phyloP scores from a whole-genome alignment of 2,329 filamentous ascomycete genomes.

The Aspergillus sp. region DNA sequence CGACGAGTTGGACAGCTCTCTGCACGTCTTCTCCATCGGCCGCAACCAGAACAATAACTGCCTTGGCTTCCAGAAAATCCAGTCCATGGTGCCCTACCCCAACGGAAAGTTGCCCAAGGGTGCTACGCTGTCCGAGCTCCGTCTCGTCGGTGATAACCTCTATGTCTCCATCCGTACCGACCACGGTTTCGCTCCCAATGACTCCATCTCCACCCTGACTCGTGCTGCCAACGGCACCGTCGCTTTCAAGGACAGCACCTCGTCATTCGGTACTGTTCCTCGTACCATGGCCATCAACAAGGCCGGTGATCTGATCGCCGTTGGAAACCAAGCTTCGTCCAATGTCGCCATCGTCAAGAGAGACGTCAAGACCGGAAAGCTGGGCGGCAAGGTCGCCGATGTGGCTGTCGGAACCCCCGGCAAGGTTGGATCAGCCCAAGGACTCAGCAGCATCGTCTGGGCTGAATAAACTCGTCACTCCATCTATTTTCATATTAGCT shows the following conservation, averaged over 20 bases:
- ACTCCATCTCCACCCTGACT: constrained; percentile 25
- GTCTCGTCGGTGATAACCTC: constrained; percentile 13
- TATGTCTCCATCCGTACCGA: constrained; percentile 31
- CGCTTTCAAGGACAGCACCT: constrained; percentile 52
- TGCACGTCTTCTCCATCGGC: constrained; percentile 42
- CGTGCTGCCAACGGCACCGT: constrained; percentile 58
- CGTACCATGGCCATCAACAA: constrained; percentile 65
- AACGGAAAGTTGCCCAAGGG: constrained; percentile 18
- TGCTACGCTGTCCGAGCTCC: constrained; percentile 23
- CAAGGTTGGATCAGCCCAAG: constrained; percentile 18
- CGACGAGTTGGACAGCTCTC: constrained; percentile 54
- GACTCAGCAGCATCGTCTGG: constrained; percentile 34
- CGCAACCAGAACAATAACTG: constrained; percentile 23
- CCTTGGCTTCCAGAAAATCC: constrained; percentile 17
- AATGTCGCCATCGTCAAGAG: constrained; percentile 60
- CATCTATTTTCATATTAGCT: background rate
- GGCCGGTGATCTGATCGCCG: constrained; percentile 59
- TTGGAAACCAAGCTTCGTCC: constrained; percentile 59
- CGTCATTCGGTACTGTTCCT: constrained; percentile 61
- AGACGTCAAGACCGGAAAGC: constrained; percentile 54
- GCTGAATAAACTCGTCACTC: constrained; percentile 17
- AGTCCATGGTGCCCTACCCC: constrained; percentile 23
- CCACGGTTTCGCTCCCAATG: constrained; percentile 19
- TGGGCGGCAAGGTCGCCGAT: constrained; percentile 41
- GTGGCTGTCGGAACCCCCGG: constrained; percentile 26